Evolutionary conservation across 768 basidiomycete species (phyloP).

Genomic region (Infundibulicybe gibba): DNA sequence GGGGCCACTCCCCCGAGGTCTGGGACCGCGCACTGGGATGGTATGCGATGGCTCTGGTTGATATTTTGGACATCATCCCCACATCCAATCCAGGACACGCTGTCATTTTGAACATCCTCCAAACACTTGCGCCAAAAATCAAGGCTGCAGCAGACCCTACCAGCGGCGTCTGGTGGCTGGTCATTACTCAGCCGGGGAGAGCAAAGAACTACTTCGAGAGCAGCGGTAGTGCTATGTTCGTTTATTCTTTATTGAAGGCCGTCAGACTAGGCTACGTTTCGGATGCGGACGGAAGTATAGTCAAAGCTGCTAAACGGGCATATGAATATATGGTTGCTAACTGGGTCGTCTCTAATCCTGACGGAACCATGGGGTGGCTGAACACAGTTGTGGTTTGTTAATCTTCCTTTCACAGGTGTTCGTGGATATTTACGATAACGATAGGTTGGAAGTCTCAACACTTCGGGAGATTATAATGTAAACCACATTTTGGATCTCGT

Average conservation of each 20-base stretch:
- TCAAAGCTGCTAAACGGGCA: slow-evolving; percentile 33
- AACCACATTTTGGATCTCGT: slow-evolving; percentile 1
- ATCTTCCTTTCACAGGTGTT: neutral
- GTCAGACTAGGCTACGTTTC: slow-evolving; percentile 37
- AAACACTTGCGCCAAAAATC: slow-evolving; percentile 29
- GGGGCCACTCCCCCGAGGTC: slow-evolving; percentile 44
- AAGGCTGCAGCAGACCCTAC: slow-evolving; percentile 32
- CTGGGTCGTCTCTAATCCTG: slow-evolving; percentile 35
- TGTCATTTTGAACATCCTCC: slow-evolving; percentile 27
- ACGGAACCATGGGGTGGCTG: slow-evolving; percentile 43
- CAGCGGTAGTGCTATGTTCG: slow-evolving; percentile 42
- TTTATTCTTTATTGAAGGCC: slow-evolving; percentile 41
- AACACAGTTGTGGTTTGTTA: slow-evolving; percentile 39
- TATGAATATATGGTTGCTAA: slow-evolving; percentile 36
- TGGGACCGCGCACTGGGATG: slow-evolving; percentile 47
- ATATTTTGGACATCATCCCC: slow-evolving; percentile 36
- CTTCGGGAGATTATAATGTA: slow-evolving; percentile 33
- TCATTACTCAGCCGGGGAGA: slow-evolving; percentile 44
- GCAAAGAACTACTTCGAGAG: slow-evolving; percentile 47
- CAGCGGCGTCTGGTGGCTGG: slow-evolving; percentile 46
- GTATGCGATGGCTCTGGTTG: slow-evolving; percentile 47
- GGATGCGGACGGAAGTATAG: slow-evolving; percentile 34
- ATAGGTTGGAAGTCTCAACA: slow-evolving; percentile 39
- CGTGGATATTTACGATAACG: neutral
- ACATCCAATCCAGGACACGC: slow-evolving; percentile 21